Conservation (phyloP, 306 rosid genomes). For the Mimosa bimucronata region DNA sequence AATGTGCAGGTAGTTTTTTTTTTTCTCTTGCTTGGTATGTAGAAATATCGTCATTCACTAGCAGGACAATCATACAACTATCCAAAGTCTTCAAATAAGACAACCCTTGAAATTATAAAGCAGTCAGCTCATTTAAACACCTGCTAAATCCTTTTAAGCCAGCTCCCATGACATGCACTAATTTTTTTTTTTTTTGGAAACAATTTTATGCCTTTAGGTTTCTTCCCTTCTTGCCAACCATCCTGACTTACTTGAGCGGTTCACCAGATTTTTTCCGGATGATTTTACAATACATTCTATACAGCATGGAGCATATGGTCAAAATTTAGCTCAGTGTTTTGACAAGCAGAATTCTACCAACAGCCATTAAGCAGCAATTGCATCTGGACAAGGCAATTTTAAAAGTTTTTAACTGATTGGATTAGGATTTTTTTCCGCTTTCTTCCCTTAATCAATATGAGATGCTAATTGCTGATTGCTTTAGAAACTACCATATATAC, state of each 20-base stretch:
- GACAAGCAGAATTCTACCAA: slow-evolving; percentile 65
- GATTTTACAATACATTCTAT: slow-evolving; percentile 41
- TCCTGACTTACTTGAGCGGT: slow-evolving; percentile 61
- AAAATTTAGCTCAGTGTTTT: slow-evolving; percentile 60
- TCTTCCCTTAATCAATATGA: slow-evolving; percentile 9
- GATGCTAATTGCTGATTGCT: slow-evolving; percentile 31
- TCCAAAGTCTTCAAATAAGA: not conserved
- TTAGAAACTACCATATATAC: slow-evolving; percentile 40
- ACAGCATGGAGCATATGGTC: slow-evolving; percentile 55
- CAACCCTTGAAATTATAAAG: not conserved
- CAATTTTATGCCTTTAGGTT: slow-evolving; percentile 48
- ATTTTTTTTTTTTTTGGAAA: not conserved
- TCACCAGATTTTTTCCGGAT: slow-evolving; percentile 61
- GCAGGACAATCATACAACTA: not conserved
- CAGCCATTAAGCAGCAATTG: slow-evolving; percentile 61
- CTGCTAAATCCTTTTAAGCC: not conserved
- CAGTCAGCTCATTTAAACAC: not conserved
- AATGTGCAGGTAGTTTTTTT: not conserved
- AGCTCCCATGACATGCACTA: not conserved
- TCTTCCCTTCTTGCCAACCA: slow-evolving; percentile 51
- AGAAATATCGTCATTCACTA: not conserved
- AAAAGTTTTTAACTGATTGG: slow-evolving; percentile 28
- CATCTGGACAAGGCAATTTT: slow-evolving; percentile 59
- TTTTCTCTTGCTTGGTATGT: not conserved
- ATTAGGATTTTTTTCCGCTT: slow-evolving; percentile 17